These are phyloP conservation scores for Cetradonia linearis DNA, from an alignment of 495 filamentous ascomycete genomes.

Conservation along the genomic window DNA sequence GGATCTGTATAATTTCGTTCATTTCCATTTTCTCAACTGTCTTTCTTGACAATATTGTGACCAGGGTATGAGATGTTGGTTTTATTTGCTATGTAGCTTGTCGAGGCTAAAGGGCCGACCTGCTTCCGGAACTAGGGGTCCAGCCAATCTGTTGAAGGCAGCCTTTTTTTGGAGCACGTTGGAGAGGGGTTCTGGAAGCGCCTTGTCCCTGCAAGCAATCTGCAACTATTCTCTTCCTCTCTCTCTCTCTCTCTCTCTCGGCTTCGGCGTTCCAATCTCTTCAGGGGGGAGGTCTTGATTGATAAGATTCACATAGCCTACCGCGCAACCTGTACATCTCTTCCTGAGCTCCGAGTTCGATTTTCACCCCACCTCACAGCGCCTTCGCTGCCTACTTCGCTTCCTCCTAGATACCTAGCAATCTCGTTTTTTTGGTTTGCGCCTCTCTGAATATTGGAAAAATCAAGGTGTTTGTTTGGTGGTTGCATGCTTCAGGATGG, in stretches of 20 bases:
- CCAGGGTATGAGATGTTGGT: background rate
- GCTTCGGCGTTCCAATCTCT: background rate
- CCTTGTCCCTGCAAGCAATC: constrained; percentile 7
- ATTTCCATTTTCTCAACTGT: constrained; percentile 30
- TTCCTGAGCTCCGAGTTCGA: background rate
- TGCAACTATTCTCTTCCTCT: background rate
- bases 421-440: background rate
- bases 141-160: background rate
- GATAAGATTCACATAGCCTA: background rate
- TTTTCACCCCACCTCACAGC: background rate
- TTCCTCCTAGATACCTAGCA: too few relatives aligned
- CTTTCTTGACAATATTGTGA: background rate
- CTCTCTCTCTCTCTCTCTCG: background rate
- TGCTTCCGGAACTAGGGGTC: background rate
- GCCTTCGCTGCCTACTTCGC: background rate
- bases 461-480: constrained; percentile 6
- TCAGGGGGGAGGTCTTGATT: background rate
- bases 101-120: constrained; percentile 1
- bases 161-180: background rate
- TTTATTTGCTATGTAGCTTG: constrained; percentile 5
- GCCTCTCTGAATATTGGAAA: background rate
- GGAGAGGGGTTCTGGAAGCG: constrained; percentile 8
- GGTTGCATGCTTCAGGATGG: constrained; percentile 12
- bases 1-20: constrained; percentile 47
- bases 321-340: background rate